Base-by-base conservation (phyloP, 176 grass and related monocot species). In the Leersia perrieri region DNA sequence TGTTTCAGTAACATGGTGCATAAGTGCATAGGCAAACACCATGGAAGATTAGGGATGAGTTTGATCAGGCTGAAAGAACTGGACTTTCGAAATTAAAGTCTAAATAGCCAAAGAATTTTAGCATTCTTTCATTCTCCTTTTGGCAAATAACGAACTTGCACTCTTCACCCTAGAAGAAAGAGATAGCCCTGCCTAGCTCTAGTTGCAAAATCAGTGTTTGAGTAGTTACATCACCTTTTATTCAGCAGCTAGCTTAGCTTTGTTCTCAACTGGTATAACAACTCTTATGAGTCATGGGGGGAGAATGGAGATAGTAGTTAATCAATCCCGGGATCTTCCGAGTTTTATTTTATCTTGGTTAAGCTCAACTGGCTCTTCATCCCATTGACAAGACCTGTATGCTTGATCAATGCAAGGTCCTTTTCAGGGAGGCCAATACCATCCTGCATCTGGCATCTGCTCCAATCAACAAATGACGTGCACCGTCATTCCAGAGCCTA, bases 161-260 rank as follows among this genome's bases (percentile, higher is more conserved):
- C 82, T 85, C 82, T 68, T 89, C 63, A 74, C 53, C 82, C 53
- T 74, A 75, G 40, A 20, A 63, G 41, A 76, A 85, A 33, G 34
- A 57, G 64, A 76, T 70, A 70, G 10, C 26, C 32, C 31, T 80
- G n/a, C 25, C 33, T 75, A 76, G 32, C 77, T 81, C 26, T 81
- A 32, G 30, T 51, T 71, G 9, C 66, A 65, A 72, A 58, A 81
- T 64, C 63, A 7, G 64, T 76, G 63, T 76, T 66, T 81, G 63
- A 63, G 63, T 60, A 65, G 64, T 65, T 89, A 64, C 63, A 84
- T 80, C 82, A 64, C 27, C 76, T 63, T 53, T 58, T 64, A 72
- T 41, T 34, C 33, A 65, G 72, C 77, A 81, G 36, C 71, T 81
- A 71, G 64, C 55, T 76, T 65, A 25, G 36, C 22, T 53, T 53